These are phyloP conservation scores for Leucocoprinus gongylophorus DNA, from an alignment of 1,284 basidiomycete genomes.

Conservation along the genomic window DNA sequence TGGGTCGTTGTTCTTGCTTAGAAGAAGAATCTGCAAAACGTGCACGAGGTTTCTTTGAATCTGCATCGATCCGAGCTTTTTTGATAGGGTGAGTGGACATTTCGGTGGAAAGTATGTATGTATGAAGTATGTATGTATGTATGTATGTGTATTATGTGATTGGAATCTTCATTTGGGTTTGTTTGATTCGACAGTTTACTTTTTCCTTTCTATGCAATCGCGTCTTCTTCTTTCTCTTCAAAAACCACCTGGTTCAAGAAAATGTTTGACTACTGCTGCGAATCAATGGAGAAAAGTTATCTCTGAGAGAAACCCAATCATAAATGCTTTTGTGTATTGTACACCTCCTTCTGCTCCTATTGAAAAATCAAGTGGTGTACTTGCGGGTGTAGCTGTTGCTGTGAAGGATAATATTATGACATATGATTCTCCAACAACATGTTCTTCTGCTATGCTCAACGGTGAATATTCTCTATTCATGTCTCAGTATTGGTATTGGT, in stretches of 20 bases:
- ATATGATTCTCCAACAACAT: constrained; percentile 61
- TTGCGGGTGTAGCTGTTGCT: constrained; percentile 49
- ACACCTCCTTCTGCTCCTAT: constrained; percentile 15
- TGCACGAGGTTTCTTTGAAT: constrained; percentile 9
- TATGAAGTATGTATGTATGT: too few relatives aligned
- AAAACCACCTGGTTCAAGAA: constrained; percentile 1
- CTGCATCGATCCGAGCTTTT: constrained; percentile 8
- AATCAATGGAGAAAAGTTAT: constrained; percentile 25
- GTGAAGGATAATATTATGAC: constrained; percentile 89
- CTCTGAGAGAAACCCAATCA: constrained; percentile 28
- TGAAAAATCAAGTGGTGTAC: constrained; percentile 16
- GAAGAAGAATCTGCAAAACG: constrained; percentile 4
- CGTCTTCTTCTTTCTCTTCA: background rate
- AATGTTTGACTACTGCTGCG: background rate
- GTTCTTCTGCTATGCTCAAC: constrained; percentile 69
- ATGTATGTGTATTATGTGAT: constrained; percentile 4
- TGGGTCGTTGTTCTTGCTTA: background rate
- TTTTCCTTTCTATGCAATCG: background rate
- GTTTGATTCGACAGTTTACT: constrained; percentile 5
- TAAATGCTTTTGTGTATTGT: constrained; percentile 48
- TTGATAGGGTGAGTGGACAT: constrained; percentile 7
- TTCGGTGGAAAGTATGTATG: background rate
- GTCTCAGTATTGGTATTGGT: too few relatives aligned
- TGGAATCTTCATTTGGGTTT: constrained; percentile 8
- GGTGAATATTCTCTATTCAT: constrained; percentile 33